Evolutionary conservation across 306 rosid genomes (phyloP), one percentile per base, ranked within the genome.

Genomic region (Argentina anserina): DNA sequence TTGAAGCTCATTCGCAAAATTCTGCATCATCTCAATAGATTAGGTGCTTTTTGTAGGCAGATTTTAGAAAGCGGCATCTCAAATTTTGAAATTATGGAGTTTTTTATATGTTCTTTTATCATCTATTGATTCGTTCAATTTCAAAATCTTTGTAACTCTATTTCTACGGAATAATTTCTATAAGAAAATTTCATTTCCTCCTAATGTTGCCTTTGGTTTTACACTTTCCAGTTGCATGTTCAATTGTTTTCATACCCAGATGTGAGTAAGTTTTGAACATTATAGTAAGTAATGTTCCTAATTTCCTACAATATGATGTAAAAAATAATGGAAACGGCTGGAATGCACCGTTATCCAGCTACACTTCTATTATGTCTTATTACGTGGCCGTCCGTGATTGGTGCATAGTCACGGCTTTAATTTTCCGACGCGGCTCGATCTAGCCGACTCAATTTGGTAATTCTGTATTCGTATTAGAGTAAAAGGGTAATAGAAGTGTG

Each of bases 31-130:
- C 28, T 33, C 31, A 9, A 9, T 39, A 49, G 46, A 4, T 14
- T 52, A 50, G 62, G 25, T 52, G 42, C 8, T 71, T 69, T 69
- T 41, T 41, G 34, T 50, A 76, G 85, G 21, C 67, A 55, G 6
- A 25, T n/a, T 28, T 71, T 71, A 39, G 34, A 53, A 61, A 71
- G 84, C 83, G 82, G 87, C 84, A 53, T 71, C 34, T 58, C 74
- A 55, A 79, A 58, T 46, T 61, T 77, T 62, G 33, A 53, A 31
- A 6, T 70, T 63, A 39, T 72, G 46, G 64, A 23, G 37, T 70
- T 34, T 11, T 61, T n/a, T n/a, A 14, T 6, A 6, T 2, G 12
- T 65, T 65, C 46, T 63, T 63, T 39, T 40, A 20, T n/a, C 4
- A 0, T 20, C 10, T 2, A 3, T 45, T 29, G 2, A 4, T 67